A percentile compares a stretch with the other conserved stretches of the same genome.
These are phyloP conservation scores for Arthrinium puccinioides DNA, from an alignment of 2,329 filamentous ascomycete genomes.

Conservation along the genomic window DNA sequence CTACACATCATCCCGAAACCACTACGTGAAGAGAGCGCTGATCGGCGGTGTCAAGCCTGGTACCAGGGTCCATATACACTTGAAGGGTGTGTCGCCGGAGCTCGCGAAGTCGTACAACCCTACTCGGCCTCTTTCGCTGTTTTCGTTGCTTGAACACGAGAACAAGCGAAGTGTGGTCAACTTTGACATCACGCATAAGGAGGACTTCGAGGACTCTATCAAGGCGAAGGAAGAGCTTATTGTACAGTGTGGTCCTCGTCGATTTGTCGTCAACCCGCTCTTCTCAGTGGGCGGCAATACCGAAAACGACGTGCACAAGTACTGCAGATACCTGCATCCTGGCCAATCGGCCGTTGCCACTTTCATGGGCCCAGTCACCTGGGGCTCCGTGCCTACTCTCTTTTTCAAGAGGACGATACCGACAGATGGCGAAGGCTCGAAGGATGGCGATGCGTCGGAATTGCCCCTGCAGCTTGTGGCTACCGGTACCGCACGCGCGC, in stretches of 20 bases:
- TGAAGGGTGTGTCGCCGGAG: constrained; percentile 44
- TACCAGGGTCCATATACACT: constrained; percentile 72
- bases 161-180: constrained; percentile 90
- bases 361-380: constrained; percentile 84
- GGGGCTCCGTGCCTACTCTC: constrained; percentile 84
- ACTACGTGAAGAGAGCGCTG: constrained; percentile 71
- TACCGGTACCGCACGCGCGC: constrained; percentile 79
- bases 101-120: constrained; percentile 42
- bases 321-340: constrained; percentile 83
- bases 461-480: constrained; percentile 65
- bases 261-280: constrained; percentile 81
- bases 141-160: constrained; percentile 87
- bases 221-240: constrained; percentile 91
- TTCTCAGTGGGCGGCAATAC: constrained; percentile 88
- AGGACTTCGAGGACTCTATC: constrained; percentile 67
- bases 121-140: constrained; percentile 61
- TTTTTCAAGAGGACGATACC: constrained; percentile 65
- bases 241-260: constrained; percentile 81
- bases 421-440: constrained; percentile 34
- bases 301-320: constrained; percentile 96
- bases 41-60: constrained; percentile 83
- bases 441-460: constrained; percentile 32
- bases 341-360: constrained; percentile 83
- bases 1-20: constrained; percentile 76
- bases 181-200: constrained; percentile 79